Evolutionary conservation across 768 basidiomycete species (phyloP).

Genomic region (Lactifluus piperatus): DNA sequence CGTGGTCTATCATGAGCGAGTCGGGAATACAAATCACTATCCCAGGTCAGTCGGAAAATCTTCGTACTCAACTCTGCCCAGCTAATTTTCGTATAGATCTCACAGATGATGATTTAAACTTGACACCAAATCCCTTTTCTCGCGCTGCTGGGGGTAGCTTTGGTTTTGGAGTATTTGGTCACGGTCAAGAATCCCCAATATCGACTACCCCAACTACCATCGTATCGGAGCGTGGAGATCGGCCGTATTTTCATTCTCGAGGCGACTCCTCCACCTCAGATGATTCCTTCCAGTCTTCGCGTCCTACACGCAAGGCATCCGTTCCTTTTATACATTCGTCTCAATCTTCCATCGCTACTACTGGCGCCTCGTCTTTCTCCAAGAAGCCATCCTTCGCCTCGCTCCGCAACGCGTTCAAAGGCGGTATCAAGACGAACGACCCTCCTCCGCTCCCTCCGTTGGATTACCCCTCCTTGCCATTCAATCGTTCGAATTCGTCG

Average conservation of each 20-base stretch:
- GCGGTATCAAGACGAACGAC: constrained; percentile 43
- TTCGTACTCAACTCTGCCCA: constrained; percentile 12
- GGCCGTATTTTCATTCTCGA: constrained; percentile 64
- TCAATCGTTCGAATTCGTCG: constrained; percentile 75
- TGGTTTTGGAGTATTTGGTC: constrained; percentile 26
- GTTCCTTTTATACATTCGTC: constrained; percentile 63
- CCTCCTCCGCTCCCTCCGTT: constrained; percentile 69
- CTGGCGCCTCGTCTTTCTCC: constrained; percentile 43
- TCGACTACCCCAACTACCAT: constrained; percentile 40
- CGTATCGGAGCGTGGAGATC: constrained; percentile 38
- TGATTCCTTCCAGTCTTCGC: constrained; percentile 59
- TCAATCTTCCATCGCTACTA: constrained; percentile 50
- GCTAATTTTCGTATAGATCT: constrained; percentile 43
- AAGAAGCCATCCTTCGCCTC: constrained; percentile 85
- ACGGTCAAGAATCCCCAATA: constrained; percentile 62
- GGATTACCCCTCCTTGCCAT: constrained; percentile 63
- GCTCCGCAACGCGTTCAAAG: constrained; percentile 81
- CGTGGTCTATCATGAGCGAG: constrained; percentile 23
- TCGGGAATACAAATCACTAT: constrained; percentile 41
- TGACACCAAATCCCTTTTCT: constrained; percentile 62
- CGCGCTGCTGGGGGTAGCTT: constrained; percentile 35
- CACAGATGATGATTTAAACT: constrained; percentile 61
- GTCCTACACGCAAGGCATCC: constrained; percentile 31
- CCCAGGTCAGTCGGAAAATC: constrained; percentile 30
- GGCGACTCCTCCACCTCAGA: constrained; percentile 76